Evolutionary conservation across 257 asterid genomes (phyloP).

Genomic region (Verbena officinalis): DNA sequence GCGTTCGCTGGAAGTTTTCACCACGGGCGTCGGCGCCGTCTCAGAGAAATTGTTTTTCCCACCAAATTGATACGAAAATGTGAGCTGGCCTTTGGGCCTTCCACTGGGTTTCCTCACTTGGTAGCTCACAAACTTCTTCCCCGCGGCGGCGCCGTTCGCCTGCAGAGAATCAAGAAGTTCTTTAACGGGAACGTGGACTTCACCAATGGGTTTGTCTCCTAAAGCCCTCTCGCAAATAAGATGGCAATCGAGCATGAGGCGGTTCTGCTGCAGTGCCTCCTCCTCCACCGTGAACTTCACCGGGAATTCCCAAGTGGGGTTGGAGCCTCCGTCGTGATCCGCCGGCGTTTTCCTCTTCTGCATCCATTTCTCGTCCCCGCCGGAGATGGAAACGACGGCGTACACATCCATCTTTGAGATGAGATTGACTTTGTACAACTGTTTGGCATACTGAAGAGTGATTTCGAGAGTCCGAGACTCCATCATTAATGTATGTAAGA

Average conservation of each 20-base stretch:
- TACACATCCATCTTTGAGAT: conserved; percentile 64
- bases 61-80: conserved; percentile 56
- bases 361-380: conserved; percentile 37
- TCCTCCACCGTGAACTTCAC: conserved; percentile 69
- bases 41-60: conserved; percentile 32
- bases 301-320: conserved; percentile 70
- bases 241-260: conserved; percentile 52
- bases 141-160: conserved; percentile 28
- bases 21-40: conserved; percentile 21
- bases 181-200: conserved; percentile 60
- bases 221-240: conserved; percentile 57
- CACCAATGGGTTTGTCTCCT: conserved; percentile 71
- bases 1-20: conserved; percentile 21
- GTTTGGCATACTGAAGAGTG: conserved; percentile 55
- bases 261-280: conserved; percentile 56
- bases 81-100: conserved; percentile 72
- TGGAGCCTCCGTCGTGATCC: conserved; percentile 49
- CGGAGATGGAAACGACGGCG: conserved; percentile 63
- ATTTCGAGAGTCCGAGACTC: conserved; percentile 53
- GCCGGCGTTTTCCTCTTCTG: conserved; percentile 56
- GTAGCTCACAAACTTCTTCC: conserved; percentile 55
- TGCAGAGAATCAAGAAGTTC: conserved; percentile 65
- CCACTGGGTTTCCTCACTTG: conserved; percentile 82
- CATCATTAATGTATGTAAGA: conserved; percentile 35
- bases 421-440: conserved; percentile 59